Evolutionary conservation across 176 grass and related monocot species (phyloP).

Genomic region (Coix lacrymajobi): DNA sequence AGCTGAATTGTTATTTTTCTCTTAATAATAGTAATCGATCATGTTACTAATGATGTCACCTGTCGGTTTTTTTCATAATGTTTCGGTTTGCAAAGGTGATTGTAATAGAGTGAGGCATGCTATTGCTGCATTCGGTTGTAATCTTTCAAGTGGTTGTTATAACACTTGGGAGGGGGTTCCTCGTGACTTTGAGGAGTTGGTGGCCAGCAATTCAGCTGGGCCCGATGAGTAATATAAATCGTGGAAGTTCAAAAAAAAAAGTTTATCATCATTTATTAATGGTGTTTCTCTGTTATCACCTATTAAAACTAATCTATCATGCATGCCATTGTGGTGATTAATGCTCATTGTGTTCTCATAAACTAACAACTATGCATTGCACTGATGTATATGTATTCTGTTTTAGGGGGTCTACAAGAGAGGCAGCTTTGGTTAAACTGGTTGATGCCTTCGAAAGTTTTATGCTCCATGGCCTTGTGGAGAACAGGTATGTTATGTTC

Average conservation of each 20-base stretch:
- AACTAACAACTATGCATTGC: not conserved
- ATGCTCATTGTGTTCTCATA: not conserved
- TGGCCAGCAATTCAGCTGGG: too few relatives aligned
- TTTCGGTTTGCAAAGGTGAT: too few relatives aligned
- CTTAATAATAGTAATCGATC: not conserved
- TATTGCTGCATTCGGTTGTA: too few relatives aligned
- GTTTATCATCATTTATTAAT: not conserved
- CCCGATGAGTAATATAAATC: too few relatives aligned
- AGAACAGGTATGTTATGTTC: slow-evolving; percentile 65
- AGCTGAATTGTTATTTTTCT: not conserved
- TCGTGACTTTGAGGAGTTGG: too few relatives aligned
- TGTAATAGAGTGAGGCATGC: too few relatives aligned
- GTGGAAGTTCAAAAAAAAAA: too few relatives aligned
- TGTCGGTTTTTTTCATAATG: not conserved
- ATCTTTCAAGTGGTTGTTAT: too few relatives aligned
- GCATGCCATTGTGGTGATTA: not conserved
- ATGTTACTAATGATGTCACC: not conserved
- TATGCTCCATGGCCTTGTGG: slow-evolving; percentile 59
- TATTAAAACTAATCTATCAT: not conserved
- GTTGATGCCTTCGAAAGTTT: slow-evolving; percentile 81
- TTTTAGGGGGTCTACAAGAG: slow-evolving; percentile 71
- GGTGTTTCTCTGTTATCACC: not conserved
- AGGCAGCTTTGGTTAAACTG: slow-evolving; percentile 51
- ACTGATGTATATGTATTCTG: slow-evolving; percentile 4
- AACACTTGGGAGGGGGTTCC: too few relatives aligned